Evolutionary conservation across 176 grass and related monocot genomes (phyloP).

Genomic region (Alloteropsis semialata): DNA sequence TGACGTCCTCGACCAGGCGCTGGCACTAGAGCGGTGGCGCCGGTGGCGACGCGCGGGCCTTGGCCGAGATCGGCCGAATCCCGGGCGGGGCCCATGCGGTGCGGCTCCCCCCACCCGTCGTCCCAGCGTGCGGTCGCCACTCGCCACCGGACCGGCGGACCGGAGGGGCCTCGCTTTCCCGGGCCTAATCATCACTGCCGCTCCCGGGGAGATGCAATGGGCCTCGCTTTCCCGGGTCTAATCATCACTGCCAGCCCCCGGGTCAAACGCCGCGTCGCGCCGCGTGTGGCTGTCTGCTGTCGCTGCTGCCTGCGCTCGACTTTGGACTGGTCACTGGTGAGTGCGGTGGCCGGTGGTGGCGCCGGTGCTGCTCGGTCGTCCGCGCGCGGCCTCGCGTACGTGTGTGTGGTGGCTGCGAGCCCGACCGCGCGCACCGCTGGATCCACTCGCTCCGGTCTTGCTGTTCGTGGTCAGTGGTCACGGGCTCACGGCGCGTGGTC

Average conservation of each 20-base stretch:
- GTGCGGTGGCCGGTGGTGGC: not conserved
- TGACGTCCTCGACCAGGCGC: too few species aligned
- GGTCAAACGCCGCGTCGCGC: not conserved
- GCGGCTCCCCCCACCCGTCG: not conserved
- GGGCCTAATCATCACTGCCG: not conserved
- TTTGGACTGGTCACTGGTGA: too few species aligned
- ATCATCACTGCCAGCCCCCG: not conserved
- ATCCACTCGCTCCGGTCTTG: not conserved
- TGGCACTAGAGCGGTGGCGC: too few species aligned
- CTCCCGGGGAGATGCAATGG: too few species aligned
- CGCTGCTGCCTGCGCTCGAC: not conserved
- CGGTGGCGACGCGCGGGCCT: slow-evolving; percentile 5
- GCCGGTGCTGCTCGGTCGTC: not conserved
- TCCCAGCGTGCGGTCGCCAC: slow-evolving; percentile 3
- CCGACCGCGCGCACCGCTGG: not conserved
- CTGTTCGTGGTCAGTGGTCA: not conserved
- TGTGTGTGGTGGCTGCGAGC: not conserved
- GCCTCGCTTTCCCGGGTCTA: not conserved
- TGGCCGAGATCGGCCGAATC: slow-evolving; percentile 7
- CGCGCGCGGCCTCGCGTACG: not conserved
- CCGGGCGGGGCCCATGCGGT: not conserved
- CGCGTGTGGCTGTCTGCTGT: not conserved
- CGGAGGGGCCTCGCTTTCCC: not conserved
- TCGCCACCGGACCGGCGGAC: too few species aligned
- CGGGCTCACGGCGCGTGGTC: not conserved